phyloP scores from a whole-genome alignment of 2,329 filamentous ascomycete species.

The Aureobasidium lini region DNA sequence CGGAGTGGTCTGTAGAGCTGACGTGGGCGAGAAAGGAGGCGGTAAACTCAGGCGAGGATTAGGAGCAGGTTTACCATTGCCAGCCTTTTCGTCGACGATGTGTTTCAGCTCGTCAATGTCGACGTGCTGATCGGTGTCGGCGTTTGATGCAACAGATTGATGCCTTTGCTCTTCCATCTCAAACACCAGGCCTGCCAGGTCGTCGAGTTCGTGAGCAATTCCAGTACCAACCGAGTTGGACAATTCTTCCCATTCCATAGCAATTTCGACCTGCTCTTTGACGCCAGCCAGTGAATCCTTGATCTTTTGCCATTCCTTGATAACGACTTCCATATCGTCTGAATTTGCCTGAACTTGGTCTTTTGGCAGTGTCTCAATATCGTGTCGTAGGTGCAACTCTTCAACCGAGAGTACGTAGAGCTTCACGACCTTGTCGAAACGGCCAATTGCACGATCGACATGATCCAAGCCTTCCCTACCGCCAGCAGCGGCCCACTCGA shows the following conservation, averaged over 20 bases:
- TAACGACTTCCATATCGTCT: conserved; percentile 79
- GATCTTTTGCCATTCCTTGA: conserved; percentile 78
- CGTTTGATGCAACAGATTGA: conserved; percentile 63
- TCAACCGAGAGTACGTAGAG: conserved; percentile 95
- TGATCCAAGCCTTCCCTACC: conserved; percentile 71
- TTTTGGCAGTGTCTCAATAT: conserved; percentile 64
- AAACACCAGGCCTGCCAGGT: conserved; percentile 73
- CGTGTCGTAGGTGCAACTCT: conserved; percentile 69
- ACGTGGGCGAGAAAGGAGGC: conserved; percentile 49
- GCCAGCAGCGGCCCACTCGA: conserved; percentile 89
- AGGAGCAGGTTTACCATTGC: conserved; percentile 35
- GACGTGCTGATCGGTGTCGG: conserved; percentile 42
- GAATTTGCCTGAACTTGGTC: conserved; percentile 70
- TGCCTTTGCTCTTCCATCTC: conserved; percentile 97
- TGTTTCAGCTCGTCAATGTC: conserved; percentile 88
- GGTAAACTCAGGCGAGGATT: conserved; percentile 60
- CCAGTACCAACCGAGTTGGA: conserved; percentile 86
- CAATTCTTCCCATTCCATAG: conserved; percentile 98
- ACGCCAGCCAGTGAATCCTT: conserved; percentile 68
- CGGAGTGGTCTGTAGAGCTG: conserved; percentile 52
- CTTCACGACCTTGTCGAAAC: conserved; percentile 83
- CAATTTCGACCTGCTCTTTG: conserved; percentile 87
- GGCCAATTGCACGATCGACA: conserved; percentile 62
- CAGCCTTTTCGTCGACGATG: conserved; percentile 80
- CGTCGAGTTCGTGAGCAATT: conserved; percentile 81